Evolutionary conservation across 2,329 filamentous ascomycete species (phyloP), one percentile per base, ranked within the genome.

Genomic region (Phialophora macrospora): DNA sequence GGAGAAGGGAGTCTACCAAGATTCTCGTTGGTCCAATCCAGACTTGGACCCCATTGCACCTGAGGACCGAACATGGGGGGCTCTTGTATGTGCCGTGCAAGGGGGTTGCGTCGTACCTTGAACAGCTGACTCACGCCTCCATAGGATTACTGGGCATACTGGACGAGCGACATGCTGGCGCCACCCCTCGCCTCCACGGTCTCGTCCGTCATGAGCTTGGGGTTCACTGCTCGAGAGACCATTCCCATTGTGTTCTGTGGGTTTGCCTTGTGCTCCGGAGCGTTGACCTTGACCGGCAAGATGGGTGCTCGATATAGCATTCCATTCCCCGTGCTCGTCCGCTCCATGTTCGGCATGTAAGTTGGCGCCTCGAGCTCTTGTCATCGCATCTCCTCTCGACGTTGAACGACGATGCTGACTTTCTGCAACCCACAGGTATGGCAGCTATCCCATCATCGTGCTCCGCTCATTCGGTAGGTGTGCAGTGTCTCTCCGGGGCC

Each of bases 221-320:
- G 79, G 4, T 80, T 82, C 61, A 81, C 81, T 4, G 80, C 80
- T 44, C 77, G 80, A 52, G 81, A 82, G 66, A 82, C 81, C 4
- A 77, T 83, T 17, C 77, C 82, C 12, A 81, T 83, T 58, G 79
- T 81, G 9, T 77, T 82, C 63, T 80, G 81, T 34, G 82, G 79
- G 22, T 81, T 82, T 60, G 74, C 77, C 24, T 78, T 82, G 52
- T 82, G 80, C 68, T 81, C 79, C 51, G 76, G 80, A 30, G 77
- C 81, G 12, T 80, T 82, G 22, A 84, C 81, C 1, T 72, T 84
- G 22, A 84, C 82, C 54, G 81, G 77, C 26, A 80, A 79, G 70
- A 79, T 79, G 76, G 77, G 74, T 41, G 74, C 74, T 28, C 69
- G 70, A 48, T 69, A 75, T 3, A 71, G 69, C 4, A 70, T 76